Evolutionary conservation across 78 protist species (phyloP).

Genomic region (Dictyostelium purpureum): DNA sequence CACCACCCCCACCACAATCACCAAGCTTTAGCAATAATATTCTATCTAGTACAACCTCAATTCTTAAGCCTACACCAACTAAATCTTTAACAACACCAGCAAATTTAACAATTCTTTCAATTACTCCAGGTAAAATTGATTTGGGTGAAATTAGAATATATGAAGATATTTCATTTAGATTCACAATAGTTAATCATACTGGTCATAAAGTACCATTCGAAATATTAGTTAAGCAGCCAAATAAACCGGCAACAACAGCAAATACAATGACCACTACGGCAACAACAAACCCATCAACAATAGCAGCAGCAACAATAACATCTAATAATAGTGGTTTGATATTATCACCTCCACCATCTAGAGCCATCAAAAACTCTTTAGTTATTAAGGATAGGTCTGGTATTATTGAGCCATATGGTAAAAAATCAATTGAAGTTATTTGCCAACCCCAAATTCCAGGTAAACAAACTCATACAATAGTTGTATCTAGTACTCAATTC

Average conservation of each 20-base stretch:
- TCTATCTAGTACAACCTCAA: background rate
- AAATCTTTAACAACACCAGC: background rate
- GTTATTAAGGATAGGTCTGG: conserved; percentile 37
- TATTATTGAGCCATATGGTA: conserved; percentile 58
- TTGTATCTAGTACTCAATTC: background rate
- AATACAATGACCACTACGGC: background rate
- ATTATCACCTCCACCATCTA: too few species aligned
- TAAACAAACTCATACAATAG: conserved; percentile 37
- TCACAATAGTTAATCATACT: conserved; percentile 34
- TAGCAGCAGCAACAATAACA: background rate
- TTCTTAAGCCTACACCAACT: conserved; percentile 5
- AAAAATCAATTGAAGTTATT: conserved; percentile 25
- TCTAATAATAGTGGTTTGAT: too few species aligned
- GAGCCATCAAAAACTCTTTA: background rate
- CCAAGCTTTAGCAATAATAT: background rate
- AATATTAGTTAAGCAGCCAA: background rate
- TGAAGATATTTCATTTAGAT: conserved; percentile 62
- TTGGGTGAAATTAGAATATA: conserved; percentile 73
- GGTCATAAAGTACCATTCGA: conserved; percentile 41
- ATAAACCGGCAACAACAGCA: background rate
- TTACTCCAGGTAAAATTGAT: conserved; percentile 42
- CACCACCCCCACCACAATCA: conserved; percentile 17
- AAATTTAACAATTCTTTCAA: background rate
- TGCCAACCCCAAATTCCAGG: conserved; percentile 76
- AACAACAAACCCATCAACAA: background rate